Conservation (phyloP, 148 eudicot genomes). For the Chenopodium album region DNA sequence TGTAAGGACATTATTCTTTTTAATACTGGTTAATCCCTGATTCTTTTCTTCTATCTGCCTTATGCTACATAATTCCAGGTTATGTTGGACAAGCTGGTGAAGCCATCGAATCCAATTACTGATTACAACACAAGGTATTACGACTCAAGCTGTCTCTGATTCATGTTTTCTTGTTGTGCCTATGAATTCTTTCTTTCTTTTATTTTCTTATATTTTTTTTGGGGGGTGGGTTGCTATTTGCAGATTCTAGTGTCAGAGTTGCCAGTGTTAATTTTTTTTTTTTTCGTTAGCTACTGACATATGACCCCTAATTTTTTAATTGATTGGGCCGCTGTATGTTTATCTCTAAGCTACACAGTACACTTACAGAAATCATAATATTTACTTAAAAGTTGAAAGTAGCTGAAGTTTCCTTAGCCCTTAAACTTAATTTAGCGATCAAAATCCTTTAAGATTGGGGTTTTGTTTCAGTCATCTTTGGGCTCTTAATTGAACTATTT, state of each 20-base stretch:
- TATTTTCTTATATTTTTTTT: too few species aligned
- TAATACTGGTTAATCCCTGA: background rate
- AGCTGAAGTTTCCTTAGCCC: background rate
- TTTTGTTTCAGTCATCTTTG: background rate
- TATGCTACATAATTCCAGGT: conserved; percentile 48
- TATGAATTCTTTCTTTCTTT: background rate
- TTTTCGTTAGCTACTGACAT: too few species aligned
- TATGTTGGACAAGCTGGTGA: conserved; percentile 85
- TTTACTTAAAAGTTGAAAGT: background rate
- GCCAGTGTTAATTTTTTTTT: background rate
- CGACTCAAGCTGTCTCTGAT: background rate
- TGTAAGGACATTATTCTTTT: background rate
- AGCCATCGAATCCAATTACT: conserved; percentile 71
- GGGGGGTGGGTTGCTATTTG: background rate
- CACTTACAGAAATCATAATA: background rate
- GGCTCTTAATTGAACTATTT: background rate
- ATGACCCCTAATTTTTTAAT: too few species aligned
- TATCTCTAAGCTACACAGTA: background rate
- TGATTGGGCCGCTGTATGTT: too few species aligned
- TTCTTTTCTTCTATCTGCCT: background rate
- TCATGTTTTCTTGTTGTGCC: background rate
- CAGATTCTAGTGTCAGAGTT: background rate
- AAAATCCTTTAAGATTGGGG: background rate
- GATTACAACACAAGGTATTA: conserved; percentile 91
- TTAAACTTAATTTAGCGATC: background rate